Evolutionary conservation across 805 yeast genomes (phyloP), one percentile per base, ranked within the genome.

Genomic region (Peterozyma xylosa): DNA sequence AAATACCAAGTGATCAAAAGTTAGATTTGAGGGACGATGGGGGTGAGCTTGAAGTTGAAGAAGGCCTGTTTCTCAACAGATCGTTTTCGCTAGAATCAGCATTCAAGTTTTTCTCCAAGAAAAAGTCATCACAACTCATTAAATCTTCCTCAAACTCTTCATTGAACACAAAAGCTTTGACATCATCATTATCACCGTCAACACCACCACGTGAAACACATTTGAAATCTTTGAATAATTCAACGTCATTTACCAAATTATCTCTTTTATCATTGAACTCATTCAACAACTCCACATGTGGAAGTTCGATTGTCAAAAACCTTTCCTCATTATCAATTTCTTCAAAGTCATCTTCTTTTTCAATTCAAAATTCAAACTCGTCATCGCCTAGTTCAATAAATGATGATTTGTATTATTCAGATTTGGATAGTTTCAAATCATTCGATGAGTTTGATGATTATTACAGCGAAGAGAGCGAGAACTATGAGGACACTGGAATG

Each of bases 341-440:
- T 1, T 53, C 63, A 3, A 50, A 53, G 35, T 60, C 64, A 1
- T 58, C 64, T 5, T 56, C 62, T 1, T 50, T 59, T 3, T 48
- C 47, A 9, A 54, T 58, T 30, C 27, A 49, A 29, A 49, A 57
- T 9, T 60, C 63, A 11, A 58, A 60, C 5, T 60, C 58, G 17
- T 60, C 65, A 1, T 56, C 62, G 5, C 41, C 49, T 5, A 37
- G 33, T n/a, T 44, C 46, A 11, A 43, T 21, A 21, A 21, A 21
- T 21, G 27, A 21, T 21, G 27, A 21, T 21, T 21, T 21, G 27
- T 21, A 44, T 35, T 30, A 42, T 11, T 41, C 42, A 21, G 48
- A 37, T 38, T 33, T 54, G 30, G 58, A 56, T 33, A 37, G 43
- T 29, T 34, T 46, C 45, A 41, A 44, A 37, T 33, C 16, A 42